A percentile compares a stretch with the other conserved stretches of the same genome.
phyloP scores from a whole-genome alignment of 345 rosid species.

The Erucastrum elatum region DNA sequence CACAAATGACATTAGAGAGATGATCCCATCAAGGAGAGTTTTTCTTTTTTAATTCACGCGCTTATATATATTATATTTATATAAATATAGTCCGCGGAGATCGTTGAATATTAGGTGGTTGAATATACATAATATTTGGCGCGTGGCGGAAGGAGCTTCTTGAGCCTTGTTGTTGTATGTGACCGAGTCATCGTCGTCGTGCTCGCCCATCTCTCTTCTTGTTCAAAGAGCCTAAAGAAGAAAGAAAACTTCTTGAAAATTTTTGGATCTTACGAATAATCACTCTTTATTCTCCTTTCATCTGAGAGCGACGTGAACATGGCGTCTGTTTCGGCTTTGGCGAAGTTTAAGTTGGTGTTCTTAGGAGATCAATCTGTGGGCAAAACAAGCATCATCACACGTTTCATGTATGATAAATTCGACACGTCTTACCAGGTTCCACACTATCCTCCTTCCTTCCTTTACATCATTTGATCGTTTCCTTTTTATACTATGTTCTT shows the following conservation, averaged over 20 bases:
- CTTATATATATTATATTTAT: background rate
- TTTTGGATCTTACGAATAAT: background rate
- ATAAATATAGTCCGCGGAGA: background rate
- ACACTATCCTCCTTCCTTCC: background rate
- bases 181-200: constrained; percentile 38
- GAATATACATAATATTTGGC: background rate
- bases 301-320: background rate
- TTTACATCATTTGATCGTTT: background rate
- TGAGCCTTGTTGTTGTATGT: background rate
- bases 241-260: background rate
- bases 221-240: background rate
- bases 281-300: background rate
- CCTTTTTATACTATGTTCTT: background rate
- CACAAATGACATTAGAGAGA: background rate
- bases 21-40: background rate
- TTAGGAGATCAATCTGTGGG: constrained; percentile 89
- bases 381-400: constrained; percentile 90
- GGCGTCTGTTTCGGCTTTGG: constrained; percentile 74
- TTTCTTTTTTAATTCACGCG: background rate
- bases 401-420: constrained; percentile 92
- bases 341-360: constrained; percentile 78
- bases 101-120: background rate
- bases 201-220: constrained; percentile 4
- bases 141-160: background rate
- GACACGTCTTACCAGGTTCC: constrained; percentile 81